phyloP scores from a whole-genome alignment of 208 protist genomes.

The Acanthamoeba lenticulata region DNA sequence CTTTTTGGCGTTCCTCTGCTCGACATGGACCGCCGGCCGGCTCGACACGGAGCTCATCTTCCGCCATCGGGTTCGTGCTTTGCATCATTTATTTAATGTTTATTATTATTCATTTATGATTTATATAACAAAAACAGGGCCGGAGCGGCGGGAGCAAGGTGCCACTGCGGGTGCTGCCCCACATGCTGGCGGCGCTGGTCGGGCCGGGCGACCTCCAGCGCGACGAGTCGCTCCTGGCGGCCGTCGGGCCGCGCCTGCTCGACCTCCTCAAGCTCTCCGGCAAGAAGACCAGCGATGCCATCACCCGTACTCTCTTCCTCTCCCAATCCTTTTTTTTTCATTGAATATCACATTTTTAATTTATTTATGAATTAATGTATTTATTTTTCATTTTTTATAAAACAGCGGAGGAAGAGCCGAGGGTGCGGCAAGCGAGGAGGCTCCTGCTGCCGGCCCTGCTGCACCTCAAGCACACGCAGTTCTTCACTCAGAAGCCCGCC shows the following conservation, averaged over 20 bases:
- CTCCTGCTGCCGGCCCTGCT: not conserved
- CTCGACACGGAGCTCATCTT: constrained; percentile 43
- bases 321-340: not conserved
- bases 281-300: not conserved
- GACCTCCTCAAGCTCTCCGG: constrained; percentile 4
- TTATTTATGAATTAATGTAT: not conserved
- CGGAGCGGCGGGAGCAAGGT: constrained; percentile 25
- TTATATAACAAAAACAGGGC: not conserved
- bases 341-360: not conserved
- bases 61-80: not conserved
- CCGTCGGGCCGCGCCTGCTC: not conserved
- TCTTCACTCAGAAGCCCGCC: constrained; percentile 12
- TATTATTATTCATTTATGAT: no score
- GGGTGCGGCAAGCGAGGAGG: not conserved
- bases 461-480: not conserved
- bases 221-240: not conserved
- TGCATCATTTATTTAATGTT: no score
- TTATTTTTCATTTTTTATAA: not conserved
- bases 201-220: not conserved
- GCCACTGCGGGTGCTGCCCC: constrained; percentile 50
- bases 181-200: constrained; percentile 45
- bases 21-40: not conserved
- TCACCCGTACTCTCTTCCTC: not conserved
- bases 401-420: not conserved
- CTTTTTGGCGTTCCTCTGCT: constrained; percentile 38